Base-by-base conservation (phyloP, 2,329 filamentous ascomycete genomes). In the Lasiodiplodia theobromae region DNA sequence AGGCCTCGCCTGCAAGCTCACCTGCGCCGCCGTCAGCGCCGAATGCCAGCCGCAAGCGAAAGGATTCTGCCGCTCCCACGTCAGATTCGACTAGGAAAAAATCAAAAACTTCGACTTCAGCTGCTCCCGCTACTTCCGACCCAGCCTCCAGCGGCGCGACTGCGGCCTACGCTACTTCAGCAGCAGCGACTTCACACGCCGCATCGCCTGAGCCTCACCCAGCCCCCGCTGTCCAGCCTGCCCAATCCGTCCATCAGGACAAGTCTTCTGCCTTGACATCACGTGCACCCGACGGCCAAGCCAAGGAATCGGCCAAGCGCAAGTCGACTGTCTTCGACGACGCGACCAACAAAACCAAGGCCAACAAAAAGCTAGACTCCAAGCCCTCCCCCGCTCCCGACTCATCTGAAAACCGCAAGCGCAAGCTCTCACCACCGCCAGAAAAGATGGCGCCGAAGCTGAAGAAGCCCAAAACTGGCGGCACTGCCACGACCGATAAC, bases 1-100 rank as follows among this genome's bases (percentile, higher is more conserved):
- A 49, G 16, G 37, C 57, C 12, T 68, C 66, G 23, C 66, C 66
- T 10, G 66, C 66, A 4, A 68, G 66, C 66, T 68, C 66, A 14
- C 66, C 66, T 8, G 57, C 66, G 3, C 66, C 66, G 21, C 66
- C 66, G 4, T 53, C 66, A 23, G 44, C 56, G 6, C 47, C 44
- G 4, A 40, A n/a, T 38, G 47, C 16, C 56, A 47, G 2, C 37
- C 66, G 66, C 57, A 68, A 68, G 56, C 56, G 66, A 44, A 68
- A 68, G 49, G 66, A 68, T 54, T 68, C 66, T 16, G 66, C 57
- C 12, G 66, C 66, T 34, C 56, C 66, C 25, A 44, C 56, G 21
- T 37, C 56, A 52, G 66, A 68, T 49, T 34, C 66, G 14, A 37
- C 51, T 7, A 58, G 47, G 31, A 68, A 68, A 37, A 68, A 47